Evolutionary conservation across 169 alveolate genomes (phyloP), one percentile per base, ranked within the genome.

Genomic region (Hammondia hammondi): DNA sequence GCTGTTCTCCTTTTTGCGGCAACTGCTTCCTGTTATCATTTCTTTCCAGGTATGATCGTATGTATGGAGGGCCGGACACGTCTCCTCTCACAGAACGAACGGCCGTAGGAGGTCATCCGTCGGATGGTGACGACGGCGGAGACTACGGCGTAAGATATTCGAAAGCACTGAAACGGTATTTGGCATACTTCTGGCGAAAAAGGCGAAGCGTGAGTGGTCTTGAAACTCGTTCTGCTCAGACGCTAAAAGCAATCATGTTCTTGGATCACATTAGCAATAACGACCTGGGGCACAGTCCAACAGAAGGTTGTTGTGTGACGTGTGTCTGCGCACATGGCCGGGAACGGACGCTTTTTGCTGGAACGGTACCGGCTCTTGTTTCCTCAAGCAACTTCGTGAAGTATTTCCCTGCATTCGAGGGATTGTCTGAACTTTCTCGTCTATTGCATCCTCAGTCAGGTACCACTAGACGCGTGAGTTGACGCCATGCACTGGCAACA

Each of bases 41-140:
- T 46, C 29, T 77, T 32, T 77, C 48, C 46, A 77, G 87, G 87
- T 77, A 77, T 32, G 87, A 77, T 32, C 87, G 87, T 3, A 32
- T 77, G 46, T 77, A 77, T n/a, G 87, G 87, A 77, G 48, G 29
- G 29, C 29, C 87, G 56, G 24, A 52, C 48, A 21, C 5, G 87
- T 77, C 87, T 32, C 48, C 48, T 39, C 48, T 39, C 39, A 19
- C 56, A 19, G 87, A 5, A 17, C 56, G 27, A 32, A 32, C 27
- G 0, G 46, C 87, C 6, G 48, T 32, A 32, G 87, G 48, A 77
- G 4, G 29, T 32, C 48, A 12, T 77, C 46, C 56, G 48, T 14
- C 27, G 4, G 43, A 32, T 19, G 87, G 48, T 5, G 87, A 37
- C 87, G 87, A 77, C 43, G 4, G 32, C 46, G 87, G 87, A 19